Evolutionary conservation across 495 filamentous ascomycete species (phyloP).

Genomic region (Evernia prunastri): DNA sequence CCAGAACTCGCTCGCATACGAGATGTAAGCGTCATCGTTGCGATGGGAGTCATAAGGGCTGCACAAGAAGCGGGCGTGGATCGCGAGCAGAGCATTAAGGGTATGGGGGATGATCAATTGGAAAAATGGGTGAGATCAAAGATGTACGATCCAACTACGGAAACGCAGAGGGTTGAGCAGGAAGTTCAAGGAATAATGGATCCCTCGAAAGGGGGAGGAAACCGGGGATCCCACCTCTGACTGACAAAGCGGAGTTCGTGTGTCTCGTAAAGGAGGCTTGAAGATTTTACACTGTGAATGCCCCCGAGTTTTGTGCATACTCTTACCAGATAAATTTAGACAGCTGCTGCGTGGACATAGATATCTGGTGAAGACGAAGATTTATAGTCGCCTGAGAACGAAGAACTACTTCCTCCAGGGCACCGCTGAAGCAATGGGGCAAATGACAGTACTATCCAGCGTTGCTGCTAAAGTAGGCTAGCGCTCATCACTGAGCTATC

Average conservation of each 20-base stretch:
- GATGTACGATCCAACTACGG: constrained; percentile 73
- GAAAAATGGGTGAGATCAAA: constrained; percentile 71
- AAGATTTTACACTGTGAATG: neutral
- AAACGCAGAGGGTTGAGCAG: constrained; percentile 52
- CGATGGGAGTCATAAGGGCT: constrained; percentile 86
- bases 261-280: neutral
- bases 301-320: neutral
- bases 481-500: no score
- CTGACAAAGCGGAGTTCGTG: neutral
- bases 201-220: neutral
- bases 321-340: neutral
- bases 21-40: constrained; percentile 80
- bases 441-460: no score
- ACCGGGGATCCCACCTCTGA: constrained; percentile 15
- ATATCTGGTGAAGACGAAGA: neutral
- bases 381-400: neutral
- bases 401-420: no score
- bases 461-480: no score
- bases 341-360: neutral
- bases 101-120: constrained; percentile 68
- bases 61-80: constrained; percentile 78
- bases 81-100: constrained; percentile 63
- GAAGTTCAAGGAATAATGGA: constrained; percentile 37
- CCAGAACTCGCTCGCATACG: constrained; percentile 89
- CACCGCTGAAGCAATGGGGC: no score